Evolutionary conservation across 768 basidiomycete genomes (phyloP), one percentile per base, ranked within the genome.

Genomic region (Artomyces pyxidatus): DNA sequence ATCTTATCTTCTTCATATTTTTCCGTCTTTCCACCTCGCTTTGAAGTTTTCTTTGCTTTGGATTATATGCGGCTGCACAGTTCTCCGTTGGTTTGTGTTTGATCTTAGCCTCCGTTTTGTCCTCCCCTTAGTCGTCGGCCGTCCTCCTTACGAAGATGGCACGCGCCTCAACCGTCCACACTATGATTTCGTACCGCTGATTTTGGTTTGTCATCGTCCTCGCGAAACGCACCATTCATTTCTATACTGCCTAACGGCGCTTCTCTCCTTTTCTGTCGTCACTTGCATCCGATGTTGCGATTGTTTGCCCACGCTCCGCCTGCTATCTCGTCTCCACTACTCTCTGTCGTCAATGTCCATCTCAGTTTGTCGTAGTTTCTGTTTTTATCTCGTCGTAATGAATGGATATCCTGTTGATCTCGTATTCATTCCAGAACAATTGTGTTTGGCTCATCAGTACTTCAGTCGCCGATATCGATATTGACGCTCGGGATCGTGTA

Each of bases 31-130:
- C 30, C 39, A 25, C 23, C 27, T 46, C 45, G 45, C 45, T 46
- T 46, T 46, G 45, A 46, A 44, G 30, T 26, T 46, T 46, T 38
- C 30, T 26, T 46, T 46, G 45, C 45, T 46, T 46, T 46, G 45
- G 35, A 46, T 46, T 25, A 29, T 19, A 46, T 25, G 23, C 23
- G 28, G 26, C 19, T 44, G 43, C 43, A 44, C 30, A 30, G 43
- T 44, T 29, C n/a, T 19, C 19, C 37, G 30, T n/a, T 23, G n/a
- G 37, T 37, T 37, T 22, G 30, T 35, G n/a, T 46, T 44, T 38
- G 43, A 44, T 29, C 30, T 37, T 26, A 30, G 23, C 30, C 21
- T 46, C 6, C 25, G 32, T 38, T 27, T 44, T 44, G 25, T 27
- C 19, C 14, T 30, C 27, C 25, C 16, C 28, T 21, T 29, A n/a